phyloP scores from a whole-genome alignment of 129 eudicot species.

The Apium graveolens region DNA sequence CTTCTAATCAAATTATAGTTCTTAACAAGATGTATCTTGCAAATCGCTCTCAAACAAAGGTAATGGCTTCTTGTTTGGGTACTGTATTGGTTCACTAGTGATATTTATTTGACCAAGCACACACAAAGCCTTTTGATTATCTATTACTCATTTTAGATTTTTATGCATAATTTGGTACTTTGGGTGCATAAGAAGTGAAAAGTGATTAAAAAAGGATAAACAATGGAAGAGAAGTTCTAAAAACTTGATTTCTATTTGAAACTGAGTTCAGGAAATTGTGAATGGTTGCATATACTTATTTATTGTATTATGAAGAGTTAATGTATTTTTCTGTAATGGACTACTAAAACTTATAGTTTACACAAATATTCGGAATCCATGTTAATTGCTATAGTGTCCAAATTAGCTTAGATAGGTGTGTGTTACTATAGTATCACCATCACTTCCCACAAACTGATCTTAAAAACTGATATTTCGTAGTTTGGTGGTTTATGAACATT shows the following conservation, averaged over 20 bases:
- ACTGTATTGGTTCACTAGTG: not conserved
- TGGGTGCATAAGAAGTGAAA: not conserved
- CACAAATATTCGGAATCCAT: not conserved
- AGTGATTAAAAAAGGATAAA: not conserved
- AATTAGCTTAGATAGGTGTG: constrained; percentile 73
- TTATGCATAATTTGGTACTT: not conserved
- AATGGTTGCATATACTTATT: not conserved
- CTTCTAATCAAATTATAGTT: constrained; percentile 52
- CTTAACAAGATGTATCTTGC: constrained; percentile 78
- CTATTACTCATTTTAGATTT: not conserved
- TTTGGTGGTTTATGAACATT: not conserved
- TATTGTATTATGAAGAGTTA: not conserved
- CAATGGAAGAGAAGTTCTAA: not conserved
- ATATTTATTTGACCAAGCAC: not conserved
- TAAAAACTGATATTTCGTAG: not conserved
- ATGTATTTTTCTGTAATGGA: not conserved
- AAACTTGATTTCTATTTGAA: not conserved
- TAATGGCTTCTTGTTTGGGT: constrained; percentile 11
- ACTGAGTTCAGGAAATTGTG: not conserved
- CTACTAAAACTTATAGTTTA: not conserved
- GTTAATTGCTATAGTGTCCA: constrained; percentile 19
- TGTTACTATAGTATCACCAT: not conserved
- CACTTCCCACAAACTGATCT: not conserved
- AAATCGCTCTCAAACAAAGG: constrained; percentile 50
- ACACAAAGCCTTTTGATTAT: not conserved